These are phyloP conservation scores for Penicillium sumatraense DNA, from an alignment of 2,329 filamentous ascomycete species.

Conservation along the genomic window DNA sequence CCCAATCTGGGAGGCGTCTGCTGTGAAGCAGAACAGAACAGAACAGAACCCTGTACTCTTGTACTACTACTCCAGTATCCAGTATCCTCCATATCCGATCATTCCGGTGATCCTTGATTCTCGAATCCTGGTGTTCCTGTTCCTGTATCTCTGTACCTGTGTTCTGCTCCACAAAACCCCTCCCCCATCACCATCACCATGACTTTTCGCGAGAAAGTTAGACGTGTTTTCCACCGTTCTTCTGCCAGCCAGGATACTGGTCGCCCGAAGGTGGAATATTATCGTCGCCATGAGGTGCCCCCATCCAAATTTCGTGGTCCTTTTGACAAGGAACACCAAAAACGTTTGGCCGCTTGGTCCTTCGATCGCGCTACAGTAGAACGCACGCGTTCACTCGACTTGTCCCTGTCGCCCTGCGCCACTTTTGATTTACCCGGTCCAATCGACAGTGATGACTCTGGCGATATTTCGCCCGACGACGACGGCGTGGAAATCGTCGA, in stretches of 20 bases:
- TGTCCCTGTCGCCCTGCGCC: constrained; percentile 44
- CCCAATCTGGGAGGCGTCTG: constrained; percentile 35
- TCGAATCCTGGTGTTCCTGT: not conserved
- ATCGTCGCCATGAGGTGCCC: constrained; percentile 52
- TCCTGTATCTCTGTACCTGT: not conserved
- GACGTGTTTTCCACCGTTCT: constrained; percentile 39
- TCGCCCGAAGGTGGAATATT: constrained; percentile 52
- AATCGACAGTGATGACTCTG: constrained; percentile 28
- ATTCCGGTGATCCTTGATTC: not conserved
- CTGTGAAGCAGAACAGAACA: constrained; percentile 27
- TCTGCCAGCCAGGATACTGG: constrained; percentile 30
- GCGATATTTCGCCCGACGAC: constrained; percentile 26
- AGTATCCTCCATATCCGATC: not conserved
- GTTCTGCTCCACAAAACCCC: not conserved
- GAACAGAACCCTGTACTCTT: constrained; percentile 21
- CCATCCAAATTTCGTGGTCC: constrained; percentile 55
- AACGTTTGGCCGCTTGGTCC: constrained; percentile 49
- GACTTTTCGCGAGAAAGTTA: constrained; percentile 45
- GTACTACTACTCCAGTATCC: not conserved
- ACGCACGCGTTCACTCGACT: constrained; percentile 40
- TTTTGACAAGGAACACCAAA: constrained; percentile 51
- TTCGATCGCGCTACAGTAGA: constrained; percentile 43
- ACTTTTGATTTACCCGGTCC: constrained; percentile 29
- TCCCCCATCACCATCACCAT: constrained; percentile 27
- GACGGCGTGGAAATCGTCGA: constrained; percentile 26